Evolutionary conservation across 2,329 filamentous ascomycete species (phyloP).

Genomic region (Allantophomopsis lycopodina): DNA sequence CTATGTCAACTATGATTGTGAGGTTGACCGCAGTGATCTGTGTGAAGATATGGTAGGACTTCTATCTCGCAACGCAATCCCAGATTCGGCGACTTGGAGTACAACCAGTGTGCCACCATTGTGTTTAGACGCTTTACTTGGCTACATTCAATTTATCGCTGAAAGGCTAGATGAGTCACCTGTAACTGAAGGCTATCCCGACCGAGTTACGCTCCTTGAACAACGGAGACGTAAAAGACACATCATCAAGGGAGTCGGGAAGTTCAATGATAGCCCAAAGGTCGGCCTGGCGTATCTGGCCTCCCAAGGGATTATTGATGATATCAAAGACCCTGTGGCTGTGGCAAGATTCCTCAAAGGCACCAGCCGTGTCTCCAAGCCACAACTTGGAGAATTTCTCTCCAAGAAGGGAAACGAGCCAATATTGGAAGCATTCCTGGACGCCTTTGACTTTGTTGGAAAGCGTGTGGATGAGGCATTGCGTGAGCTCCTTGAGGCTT

Average conservation of each 20-base stretch:
- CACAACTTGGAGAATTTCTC: slow-evolving; percentile 78
- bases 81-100: slow-evolving; percentile 96
- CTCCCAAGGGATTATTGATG: slow-evolving; percentile 72
- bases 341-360: slow-evolving; percentile 81
- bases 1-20: slow-evolving; percentile 97
- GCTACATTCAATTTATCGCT: slow-evolving; percentile 84
- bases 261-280: slow-evolving; percentile 94
- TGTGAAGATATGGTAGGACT: slow-evolving; percentile 94
- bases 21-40: slow-evolving; percentile 78
- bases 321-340: slow-evolving; percentile 58
- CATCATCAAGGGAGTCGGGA: slow-evolving; percentile 75
- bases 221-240: slow-evolving; percentile 72
- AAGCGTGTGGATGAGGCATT: slow-evolving; percentile 87
- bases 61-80: slow-evolving; percentile 84
- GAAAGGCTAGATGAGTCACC: slow-evolving; percentile 69
- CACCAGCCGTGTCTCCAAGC: slow-evolving; percentile 81
- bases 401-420: slow-evolving; percentile 81
- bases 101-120: slow-evolving; percentile 94
- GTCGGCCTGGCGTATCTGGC: slow-evolving; percentile 75
- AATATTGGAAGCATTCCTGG: slow-evolving; percentile 74
- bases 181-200: slow-evolving; percentile 48
- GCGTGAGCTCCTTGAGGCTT: slow-evolving; percentile 74
- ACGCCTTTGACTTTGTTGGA: slow-evolving; percentile 74
- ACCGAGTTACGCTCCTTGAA: slow-evolving; percentile 48
- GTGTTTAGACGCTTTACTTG: slow-evolving; percentile 81